phyloP scores from a whole-genome alignment of 257 asterid species.

The Plantago elongata region DNA sequence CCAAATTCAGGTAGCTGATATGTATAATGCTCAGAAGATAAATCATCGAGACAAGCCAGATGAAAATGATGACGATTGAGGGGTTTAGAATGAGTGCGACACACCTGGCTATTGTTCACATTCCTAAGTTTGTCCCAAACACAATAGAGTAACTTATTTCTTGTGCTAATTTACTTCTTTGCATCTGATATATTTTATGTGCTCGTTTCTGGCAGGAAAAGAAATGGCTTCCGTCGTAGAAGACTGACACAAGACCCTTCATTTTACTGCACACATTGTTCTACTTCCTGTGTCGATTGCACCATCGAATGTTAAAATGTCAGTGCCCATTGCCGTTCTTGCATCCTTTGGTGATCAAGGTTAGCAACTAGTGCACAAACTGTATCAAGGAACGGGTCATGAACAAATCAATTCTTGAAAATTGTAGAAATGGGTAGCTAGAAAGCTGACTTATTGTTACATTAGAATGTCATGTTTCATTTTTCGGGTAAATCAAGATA shows the following conservation, averaged over 20 bases:
- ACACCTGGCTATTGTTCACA: constrained; percentile 16
- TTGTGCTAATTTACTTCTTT: no score
- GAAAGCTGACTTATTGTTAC: no score
- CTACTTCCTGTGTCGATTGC: not conserved
- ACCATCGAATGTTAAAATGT: no score
- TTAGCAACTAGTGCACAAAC: no score
- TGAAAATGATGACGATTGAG: constrained; percentile 56
- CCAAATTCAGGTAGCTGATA: constrained; percentile 65
- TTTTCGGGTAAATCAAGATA: constrained; percentile 21
- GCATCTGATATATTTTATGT: not conserved
- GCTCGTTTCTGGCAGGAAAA: not conserved
- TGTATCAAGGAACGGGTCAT: no score
- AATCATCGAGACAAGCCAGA: constrained; percentile 41
- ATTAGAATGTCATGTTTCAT: not conserved
- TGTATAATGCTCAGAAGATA: constrained; percentile 70
- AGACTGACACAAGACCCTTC: no score
- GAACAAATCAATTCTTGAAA: no score
- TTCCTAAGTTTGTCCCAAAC: constrained; percentile 19
- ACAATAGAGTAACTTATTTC: no score
- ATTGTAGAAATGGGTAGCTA: no score
- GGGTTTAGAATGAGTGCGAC: constrained; percentile 5
- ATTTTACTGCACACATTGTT: not conserved
- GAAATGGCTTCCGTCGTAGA: no score
- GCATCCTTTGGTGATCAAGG: not conserved
- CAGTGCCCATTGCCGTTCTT: no score